A percentile compares a stretch with the other conserved stretches of the same genome.
Conservation (phyloP, 2,329 filamentous ascomycete genomes). For the Aspergillus jensenii region DNA sequence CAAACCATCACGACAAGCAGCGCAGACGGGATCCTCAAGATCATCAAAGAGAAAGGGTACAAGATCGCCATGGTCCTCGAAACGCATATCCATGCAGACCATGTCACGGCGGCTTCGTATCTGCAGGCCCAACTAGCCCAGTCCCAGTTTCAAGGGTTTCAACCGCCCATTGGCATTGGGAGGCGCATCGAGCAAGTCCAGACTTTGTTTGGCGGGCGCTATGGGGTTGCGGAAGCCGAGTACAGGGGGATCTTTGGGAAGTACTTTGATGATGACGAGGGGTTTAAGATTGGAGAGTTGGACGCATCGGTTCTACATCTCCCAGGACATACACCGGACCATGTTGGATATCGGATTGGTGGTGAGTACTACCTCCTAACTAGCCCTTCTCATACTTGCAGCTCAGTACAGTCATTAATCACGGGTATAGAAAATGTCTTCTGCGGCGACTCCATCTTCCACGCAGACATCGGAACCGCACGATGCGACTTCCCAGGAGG, state of each 20-base stretch:
- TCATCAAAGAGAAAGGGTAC: constrained; percentile 49
- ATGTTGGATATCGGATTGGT: constrained; percentile 59
- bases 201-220: constrained; percentile 49
- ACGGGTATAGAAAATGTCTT: constrained; percentile 39
- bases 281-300: constrained; percentile 52
- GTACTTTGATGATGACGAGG: constrained; percentile 55
- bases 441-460: constrained; percentile 53
- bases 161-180: constrained; percentile 56
- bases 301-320: constrained; percentile 52
- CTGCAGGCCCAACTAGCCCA: neutral
- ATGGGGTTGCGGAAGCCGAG: constrained; percentile 48
- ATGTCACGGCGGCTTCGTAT: constrained; percentile 55
- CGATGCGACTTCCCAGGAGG: constrained; percentile 57
- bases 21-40: constrained; percentile 53
- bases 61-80: constrained; percentile 57
- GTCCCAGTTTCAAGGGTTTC: neutral
- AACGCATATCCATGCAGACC: constrained; percentile 56
- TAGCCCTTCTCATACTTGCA: no score
- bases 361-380: neutral
- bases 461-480: constrained; percentile 52
- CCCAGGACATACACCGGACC: constrained; percentile 62
- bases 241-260: constrained; percentile 52
- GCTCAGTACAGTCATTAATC: no score
- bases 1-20: constrained; percentile 49
- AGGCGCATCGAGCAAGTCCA: constrained; percentile 56